Percentiles rank a stretch among this genome's conserved stretches.
Conservation (phyloP, 2,329 filamentous ascomycete genomes). For the Colletotrichum euphorbiae region DNA sequence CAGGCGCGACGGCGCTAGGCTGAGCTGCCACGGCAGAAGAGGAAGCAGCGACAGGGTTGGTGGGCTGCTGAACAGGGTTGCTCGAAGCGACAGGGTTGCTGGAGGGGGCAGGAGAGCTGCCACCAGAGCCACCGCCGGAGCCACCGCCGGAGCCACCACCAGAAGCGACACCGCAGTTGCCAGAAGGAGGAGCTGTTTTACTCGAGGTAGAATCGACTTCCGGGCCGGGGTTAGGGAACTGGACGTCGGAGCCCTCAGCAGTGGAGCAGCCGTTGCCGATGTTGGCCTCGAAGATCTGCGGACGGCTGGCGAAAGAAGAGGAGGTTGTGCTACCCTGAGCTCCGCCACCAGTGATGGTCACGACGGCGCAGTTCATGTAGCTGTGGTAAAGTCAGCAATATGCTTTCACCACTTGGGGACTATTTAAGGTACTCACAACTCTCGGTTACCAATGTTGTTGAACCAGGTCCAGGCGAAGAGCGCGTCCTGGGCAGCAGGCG, state of each 20-base stretch:
- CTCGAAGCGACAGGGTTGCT: slow-evolving; percentile 40
- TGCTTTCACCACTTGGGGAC: too few species aligned
- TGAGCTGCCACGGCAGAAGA: slow-evolving; percentile 9
- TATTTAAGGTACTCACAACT: slow-evolving; percentile 61
- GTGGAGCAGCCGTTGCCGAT: slow-evolving; percentile 70
- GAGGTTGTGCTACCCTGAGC: slow-evolving; percentile 47
- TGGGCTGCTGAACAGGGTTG: not conserved
- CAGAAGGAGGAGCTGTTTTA: slow-evolving; percentile 51
- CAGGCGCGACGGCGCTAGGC: not conserved
- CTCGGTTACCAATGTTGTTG: slow-evolving; percentile 80
- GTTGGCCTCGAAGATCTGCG: slow-evolving; percentile 79
- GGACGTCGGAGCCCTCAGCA: slow-evolving; percentile 66
- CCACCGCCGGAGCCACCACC: slow-evolving; percentile 44
- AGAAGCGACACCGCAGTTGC: slow-evolving; percentile 51
- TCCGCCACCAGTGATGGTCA: slow-evolving; percentile 65
- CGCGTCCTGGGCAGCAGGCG: slow-evolving; percentile 66
- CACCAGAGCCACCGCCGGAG: slow-evolving; percentile 30
- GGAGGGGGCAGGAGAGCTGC: slow-evolving; percentile 21
- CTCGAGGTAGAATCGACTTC: slow-evolving; percentile 57
- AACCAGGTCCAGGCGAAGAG: slow-evolving; percentile 84
- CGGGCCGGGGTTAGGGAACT: slow-evolving; percentile 74
- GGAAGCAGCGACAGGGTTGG: slow-evolving; percentile 8
- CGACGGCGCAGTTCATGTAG: slow-evolving; percentile 86
- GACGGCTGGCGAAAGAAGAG: slow-evolving; percentile 64
- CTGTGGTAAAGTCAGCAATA: slow-evolving; percentile 18